Base-by-base conservation (phyloP, 352 stramenopile genomes). In the Globisporangium nunn region DNA sequence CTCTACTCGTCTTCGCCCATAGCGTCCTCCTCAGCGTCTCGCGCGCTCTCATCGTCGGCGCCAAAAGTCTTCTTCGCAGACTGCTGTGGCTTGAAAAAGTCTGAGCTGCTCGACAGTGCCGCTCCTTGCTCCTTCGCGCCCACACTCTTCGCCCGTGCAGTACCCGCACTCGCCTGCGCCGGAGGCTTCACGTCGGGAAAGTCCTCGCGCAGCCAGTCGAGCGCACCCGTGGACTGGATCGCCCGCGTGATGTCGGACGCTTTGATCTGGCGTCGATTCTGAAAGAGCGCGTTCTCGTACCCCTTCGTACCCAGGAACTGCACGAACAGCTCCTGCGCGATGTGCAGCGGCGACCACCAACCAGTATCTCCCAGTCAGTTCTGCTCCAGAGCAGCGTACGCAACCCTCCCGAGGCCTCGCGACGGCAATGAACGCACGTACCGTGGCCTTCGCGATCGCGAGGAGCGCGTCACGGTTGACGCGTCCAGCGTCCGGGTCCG, bases 381-480 rank as follows among this genome's bases (percentile, higher is more conserved):
- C n/a, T 12, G 23, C n/a, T 3, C 39, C 6, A 14, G 17, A 23
- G 15, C 3, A 37, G 30, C 44, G 18, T 23, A 40, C 1, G 15
- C 17, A 28, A 23, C 12, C 40, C 44, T 35, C 15, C 17, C 15
- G 23, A 4, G 28, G 35, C 7, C 8, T 11, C 35, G 7, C 3
- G 37, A 43, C 3, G 11, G 11, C 11, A 12, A 17, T 10, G 37
- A 37, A 35, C 8, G 8, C 23, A 71, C 71, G 45, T 61, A 91
- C 94, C 35, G 93, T 91, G 0, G 89, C 90, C 67, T 98, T 98
- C 35, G 89, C 74, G 52, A 98, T 95, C 3, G 96, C 80, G 44
- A 97, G 68, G 4, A 96, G 70, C 4, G 91, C 91, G 67, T 98
- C 93, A 41, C 94, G 96, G 18, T 87, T 96, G 23, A 98, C 67